phyloP scores from a whole-genome alignment of 164 flowering plant species.

The Nymphaea colorata region DNA sequence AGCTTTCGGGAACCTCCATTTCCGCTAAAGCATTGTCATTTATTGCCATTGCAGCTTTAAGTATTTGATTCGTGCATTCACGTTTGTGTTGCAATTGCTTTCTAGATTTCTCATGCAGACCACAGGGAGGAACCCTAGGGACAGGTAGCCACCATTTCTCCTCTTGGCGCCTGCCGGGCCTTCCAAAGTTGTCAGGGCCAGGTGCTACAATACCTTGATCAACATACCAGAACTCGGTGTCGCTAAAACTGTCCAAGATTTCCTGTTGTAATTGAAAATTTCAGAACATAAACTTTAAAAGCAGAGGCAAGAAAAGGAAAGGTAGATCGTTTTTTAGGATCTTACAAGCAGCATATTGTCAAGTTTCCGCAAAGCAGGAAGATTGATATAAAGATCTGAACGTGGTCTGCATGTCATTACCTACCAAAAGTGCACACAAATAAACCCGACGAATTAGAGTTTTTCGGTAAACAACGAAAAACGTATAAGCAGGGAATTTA shows the following conservation, averaged over 20 bases:
- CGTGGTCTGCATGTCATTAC: slow-evolving; percentile 91
- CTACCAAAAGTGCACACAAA: slow-evolving; percentile 19
- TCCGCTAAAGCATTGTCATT: slow-evolving; percentile 3
- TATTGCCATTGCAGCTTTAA: slow-evolving; percentile 7
- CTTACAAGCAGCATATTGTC: slow-evolving; percentile 95
- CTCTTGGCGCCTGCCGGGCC: slow-evolving; percentile 3
- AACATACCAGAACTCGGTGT: slow-evolving; percentile 7
- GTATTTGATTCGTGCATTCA: slow-evolving; percentile 5
- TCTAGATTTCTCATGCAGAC: slow-evolving; percentile 5
- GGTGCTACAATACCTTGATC: slow-evolving; percentile 6
- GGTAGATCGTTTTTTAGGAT: neutral
- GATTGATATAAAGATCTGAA: slow-evolving; percentile 69
- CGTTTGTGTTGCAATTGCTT: slow-evolving; percentile 6
- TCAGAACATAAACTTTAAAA: neutral
- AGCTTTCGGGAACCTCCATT: slow-evolving; percentile 4
- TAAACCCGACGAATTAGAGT: too few species aligned
- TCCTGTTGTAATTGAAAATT: slow-evolving; percentile 1
- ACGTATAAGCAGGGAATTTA: too few species aligned
- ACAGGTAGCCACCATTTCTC: slow-evolving; percentile 6
- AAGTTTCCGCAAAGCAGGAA: slow-evolving; percentile 83
- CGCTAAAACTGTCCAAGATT: slow-evolving; percentile 3
- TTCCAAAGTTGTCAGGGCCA: slow-evolving; percentile 1
- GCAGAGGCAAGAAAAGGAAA: neutral
- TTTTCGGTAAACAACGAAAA: too few species aligned
- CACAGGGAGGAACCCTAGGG: slow-evolving; percentile 4